Conservation (phyloP, 2,329 filamentous ascomycete genomes). For the Fusarium sterilihyphosum region DNA sequence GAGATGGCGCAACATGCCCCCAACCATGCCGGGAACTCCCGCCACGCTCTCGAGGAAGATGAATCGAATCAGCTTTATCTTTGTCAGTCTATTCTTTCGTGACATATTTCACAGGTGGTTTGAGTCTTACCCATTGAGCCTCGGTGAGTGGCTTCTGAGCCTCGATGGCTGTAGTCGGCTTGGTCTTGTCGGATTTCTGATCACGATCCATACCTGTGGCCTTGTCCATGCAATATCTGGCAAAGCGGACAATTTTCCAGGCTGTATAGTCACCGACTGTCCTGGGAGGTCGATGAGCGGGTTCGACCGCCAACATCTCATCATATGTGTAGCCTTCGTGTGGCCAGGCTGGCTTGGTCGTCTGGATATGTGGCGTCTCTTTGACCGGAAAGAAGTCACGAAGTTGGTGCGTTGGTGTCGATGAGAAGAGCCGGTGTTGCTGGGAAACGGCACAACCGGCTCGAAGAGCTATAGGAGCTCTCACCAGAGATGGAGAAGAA, state of each 20-base stretch:
- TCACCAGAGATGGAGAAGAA: slow-evolving; percentile 25
- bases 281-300: slow-evolving; percentile 80
- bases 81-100: slow-evolving; percentile 19
- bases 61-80: slow-evolving; percentile 74
- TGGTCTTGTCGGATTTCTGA: slow-evolving; percentile 71
- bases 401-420: slow-evolving; percentile 57
- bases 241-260: slow-evolving; percentile 77
- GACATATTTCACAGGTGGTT: background rate
- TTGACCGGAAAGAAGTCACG: slow-evolving; percentile 71
- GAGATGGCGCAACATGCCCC: slow-evolving; percentile 91
- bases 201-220: slow-evolving; percentile 78
- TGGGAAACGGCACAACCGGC: slow-evolving; percentile 27
- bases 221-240: slow-evolving; percentile 83
- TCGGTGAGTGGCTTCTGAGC: slow-evolving; percentile 76
- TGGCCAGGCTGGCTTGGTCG: slow-evolving; percentile 73
- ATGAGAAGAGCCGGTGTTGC: slow-evolving; percentile 56
- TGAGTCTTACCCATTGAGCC: slow-evolving; percentile 74
- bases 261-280: slow-evolving; percentile 82
- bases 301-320: slow-evolving; percentile 78
- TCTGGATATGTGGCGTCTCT: slow-evolving; percentile 69
- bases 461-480: slow-evolving; percentile 17
- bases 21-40: slow-evolving; percentile 96
- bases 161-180: slow-evolving; percentile 64
- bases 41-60: slow-evolving; percentile 96
- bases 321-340: slow-evolving; percentile 79